Evolutionary conservation across 2,329 filamentous ascomycete species (phyloP).

Genomic region (Talaromyces sp.): DNA sequence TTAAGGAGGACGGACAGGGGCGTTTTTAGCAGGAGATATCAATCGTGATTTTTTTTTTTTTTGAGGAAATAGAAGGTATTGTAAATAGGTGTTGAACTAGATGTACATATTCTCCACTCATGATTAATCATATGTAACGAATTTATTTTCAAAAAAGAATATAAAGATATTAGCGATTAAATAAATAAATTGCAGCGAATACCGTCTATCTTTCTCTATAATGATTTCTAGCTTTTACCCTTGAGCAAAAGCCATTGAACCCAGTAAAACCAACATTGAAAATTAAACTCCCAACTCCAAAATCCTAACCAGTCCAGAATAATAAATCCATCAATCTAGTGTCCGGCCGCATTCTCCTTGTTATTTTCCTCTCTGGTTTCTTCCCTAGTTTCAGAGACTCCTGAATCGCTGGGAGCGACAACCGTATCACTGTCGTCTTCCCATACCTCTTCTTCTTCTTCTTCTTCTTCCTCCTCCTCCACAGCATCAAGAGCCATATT

Average conservation of each 20-base stretch:
- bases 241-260: background rate
- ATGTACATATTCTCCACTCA: background rate
- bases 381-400: background rate
- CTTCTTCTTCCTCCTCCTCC: background rate
- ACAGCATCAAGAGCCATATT: background rate
- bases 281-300: background rate
- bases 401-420: background rate
- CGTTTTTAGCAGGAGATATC: background rate
- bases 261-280: background rate
- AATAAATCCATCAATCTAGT: background rate
- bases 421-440: background rate
- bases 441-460: background rate
- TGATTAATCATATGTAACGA: background rate
- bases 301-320: background rate
- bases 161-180: background rate
- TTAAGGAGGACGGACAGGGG: slow-evolving; percentile 8
- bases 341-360: background rate
- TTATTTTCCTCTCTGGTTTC: background rate
- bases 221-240: background rate
- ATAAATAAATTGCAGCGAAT: background rate
- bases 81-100: background rate
- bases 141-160: too few relatives aligned
- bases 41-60: background rate
- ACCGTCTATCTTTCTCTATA: background rate
- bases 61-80: background rate